Conservation (phyloP, 1,284 basidiomycete species). For the Apiotrichum laibachii region DNA sequence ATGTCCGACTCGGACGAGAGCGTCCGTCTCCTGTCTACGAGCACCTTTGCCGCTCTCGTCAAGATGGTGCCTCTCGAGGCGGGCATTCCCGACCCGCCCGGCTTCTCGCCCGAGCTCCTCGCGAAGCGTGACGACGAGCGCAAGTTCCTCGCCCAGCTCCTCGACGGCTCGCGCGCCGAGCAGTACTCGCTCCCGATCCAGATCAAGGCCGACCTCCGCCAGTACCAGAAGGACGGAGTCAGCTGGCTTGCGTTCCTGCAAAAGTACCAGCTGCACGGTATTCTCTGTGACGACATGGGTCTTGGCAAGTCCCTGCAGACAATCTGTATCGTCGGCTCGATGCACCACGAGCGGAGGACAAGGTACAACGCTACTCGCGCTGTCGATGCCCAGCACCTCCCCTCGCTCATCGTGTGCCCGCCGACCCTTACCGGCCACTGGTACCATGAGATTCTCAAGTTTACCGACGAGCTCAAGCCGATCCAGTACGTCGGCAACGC, state of each 20-base stretch:
- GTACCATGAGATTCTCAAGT: constrained; percentile 97
- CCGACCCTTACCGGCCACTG: constrained; percentile 97
- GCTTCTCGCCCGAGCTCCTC: constrained; percentile 86
- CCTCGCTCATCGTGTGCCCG: constrained; percentile 93
- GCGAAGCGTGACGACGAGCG: constrained; percentile 83
- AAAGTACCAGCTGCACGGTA: constrained; percentile 93
- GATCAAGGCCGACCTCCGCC: constrained; percentile 91
- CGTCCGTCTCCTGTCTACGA: constrained; percentile 86
- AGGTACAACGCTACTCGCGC: constrained; percentile 66
- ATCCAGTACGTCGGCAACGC: constrained; percentile 88
- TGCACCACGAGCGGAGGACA: constrained; percentile 81
- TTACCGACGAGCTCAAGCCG: constrained; percentile 72
- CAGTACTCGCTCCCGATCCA: constrained; percentile 81
- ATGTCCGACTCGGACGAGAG: constrained; percentile 96
- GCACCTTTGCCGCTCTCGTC: constrained; percentile 95
- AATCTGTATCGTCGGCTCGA: constrained; percentile 93
- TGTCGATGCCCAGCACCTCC: constrained; percentile 78
- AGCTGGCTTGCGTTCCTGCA: constrained; percentile 99
- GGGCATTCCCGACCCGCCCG: constrained; percentile 89
- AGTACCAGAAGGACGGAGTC: constrained; percentile 97
- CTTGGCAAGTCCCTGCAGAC: constrained; percentile 98
- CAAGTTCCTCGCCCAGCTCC: constrained; percentile 86
- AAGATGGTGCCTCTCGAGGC: constrained; percentile 99
- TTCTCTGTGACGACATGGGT: constrained; percentile 99
- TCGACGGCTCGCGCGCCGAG: constrained; percentile 92